Percentiles rank a stretch among this genome's conserved stretches.
Evolutionary conservation across 257 asterid species (phyloP).

Genomic region (Solanum lycopersicoides): DNA sequence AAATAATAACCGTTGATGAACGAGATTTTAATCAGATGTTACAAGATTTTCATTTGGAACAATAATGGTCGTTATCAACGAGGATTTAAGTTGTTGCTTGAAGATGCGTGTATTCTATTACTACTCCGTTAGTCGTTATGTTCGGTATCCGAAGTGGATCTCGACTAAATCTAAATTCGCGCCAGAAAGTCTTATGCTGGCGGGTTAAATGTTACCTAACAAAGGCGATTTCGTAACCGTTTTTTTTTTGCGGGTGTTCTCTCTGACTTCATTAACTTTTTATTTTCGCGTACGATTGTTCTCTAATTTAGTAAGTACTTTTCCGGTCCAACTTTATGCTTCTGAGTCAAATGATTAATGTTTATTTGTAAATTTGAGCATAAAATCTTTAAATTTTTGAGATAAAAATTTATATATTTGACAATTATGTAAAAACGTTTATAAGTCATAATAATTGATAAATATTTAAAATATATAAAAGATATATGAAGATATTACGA

Average conservation of each 20-base stretch:
- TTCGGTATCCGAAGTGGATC: fast-evolving
- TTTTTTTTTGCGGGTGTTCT: not conserved
- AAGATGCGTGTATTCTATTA: not conserved
- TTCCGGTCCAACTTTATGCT: not conserved
- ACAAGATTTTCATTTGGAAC: not conserved
- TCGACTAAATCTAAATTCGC: not conserved
- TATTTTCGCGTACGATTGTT: not conserved
- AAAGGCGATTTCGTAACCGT: not conserved
- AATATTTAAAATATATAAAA: not conserved
- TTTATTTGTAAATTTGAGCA: not conserved
- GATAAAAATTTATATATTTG: not conserved
- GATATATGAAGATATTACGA: not conserved
- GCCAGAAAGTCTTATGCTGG: fast-evolving
- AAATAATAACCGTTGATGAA: not conserved
- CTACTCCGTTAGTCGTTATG: not conserved
- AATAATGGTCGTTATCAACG: not conserved
- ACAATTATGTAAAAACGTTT: not conserved
- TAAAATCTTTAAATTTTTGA: not conserved
- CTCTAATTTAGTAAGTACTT: not conserved
- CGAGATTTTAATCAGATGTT: not conserved
- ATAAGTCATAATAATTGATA: not conserved
- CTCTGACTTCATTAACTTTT: not conserved
- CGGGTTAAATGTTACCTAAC: not conserved
- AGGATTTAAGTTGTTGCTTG: not conserved
- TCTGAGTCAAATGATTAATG: not conserved